Percentiles rank a stretch among this genome's conserved stretches.
Evolutionary conservation across 2,329 filamentous ascomycete species (phyloP).

Genomic region (Botrytis medusae): DNA sequence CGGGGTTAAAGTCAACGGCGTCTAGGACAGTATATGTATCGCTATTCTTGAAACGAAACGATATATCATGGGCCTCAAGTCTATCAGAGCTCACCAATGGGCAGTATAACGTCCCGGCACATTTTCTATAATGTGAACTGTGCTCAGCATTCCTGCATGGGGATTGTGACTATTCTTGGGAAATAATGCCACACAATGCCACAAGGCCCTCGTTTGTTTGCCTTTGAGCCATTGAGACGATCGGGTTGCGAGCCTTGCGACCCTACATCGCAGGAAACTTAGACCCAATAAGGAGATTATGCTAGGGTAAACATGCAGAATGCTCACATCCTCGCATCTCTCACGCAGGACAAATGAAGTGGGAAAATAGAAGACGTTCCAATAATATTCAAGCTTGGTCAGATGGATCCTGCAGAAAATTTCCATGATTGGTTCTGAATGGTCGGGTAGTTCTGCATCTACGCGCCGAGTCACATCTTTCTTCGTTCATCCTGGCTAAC

Average conservation of each 20-base stretch:
- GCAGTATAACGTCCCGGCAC: conserved; percentile 31
- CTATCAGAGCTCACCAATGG: conserved; percentile 29
- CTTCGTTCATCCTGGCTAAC: conserved; percentile 20
- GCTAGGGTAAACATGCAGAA: conserved; percentile 8
- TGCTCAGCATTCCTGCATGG: conserved; percentile 37
- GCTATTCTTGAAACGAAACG: conserved; percentile 20
- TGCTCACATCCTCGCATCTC: conserved; percentile 5
- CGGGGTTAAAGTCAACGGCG: conserved; percentile 32
- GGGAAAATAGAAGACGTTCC: conserved; percentile 18
- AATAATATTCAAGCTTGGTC: conserved; percentile 24
- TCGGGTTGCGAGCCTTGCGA: conserved; percentile 12
- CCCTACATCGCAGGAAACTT: conserved; percentile 1
- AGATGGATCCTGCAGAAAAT: conserved; percentile 21
- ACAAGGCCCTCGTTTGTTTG: conserved; percentile 13
- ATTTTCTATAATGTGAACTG: conserved; percentile 33
- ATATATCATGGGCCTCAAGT: conserved; percentile 31
- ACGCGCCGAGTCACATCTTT: conserved; percentile 29
- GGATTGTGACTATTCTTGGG: conserved; percentile 34
- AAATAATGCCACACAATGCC: conserved; percentile 10
- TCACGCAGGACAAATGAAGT: not conserved
- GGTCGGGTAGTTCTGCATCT: conserved; percentile 26
- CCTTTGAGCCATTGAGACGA: conserved; percentile 16
- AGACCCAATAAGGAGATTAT: conserved; percentile 11
- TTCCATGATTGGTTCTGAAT: conserved; percentile 29
- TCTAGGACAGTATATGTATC: conserved; percentile 40